phyloP scores from a whole-genome alignment of 495 filamentous ascomycete species.

The Penicillium cataractarum region DNA sequence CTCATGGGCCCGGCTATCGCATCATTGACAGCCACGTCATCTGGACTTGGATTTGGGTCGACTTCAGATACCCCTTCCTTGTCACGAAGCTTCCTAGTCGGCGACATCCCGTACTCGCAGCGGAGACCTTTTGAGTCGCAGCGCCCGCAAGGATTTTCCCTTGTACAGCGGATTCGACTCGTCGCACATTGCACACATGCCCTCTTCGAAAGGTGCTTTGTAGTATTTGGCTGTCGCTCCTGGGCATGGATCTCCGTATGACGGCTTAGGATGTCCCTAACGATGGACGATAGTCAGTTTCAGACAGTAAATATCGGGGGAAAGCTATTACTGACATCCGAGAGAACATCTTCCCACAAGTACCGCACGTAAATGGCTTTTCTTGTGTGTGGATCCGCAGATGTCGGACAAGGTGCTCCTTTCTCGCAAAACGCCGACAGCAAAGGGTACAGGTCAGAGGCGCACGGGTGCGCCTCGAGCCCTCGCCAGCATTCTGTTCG shows the following conservation, averaged over 20 bases:
- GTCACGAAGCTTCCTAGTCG: not conserved
- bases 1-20: not conserved
- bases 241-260: constrained; percentile 2
- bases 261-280: constrained; percentile 7
- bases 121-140: not conserved
- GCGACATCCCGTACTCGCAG: not conserved
- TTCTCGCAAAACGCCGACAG: constrained; percentile 4
- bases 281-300: not conserved
- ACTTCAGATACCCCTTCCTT: not conserved
- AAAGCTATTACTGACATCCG: constrained; percentile 5
- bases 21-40: not conserved
- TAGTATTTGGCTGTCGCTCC: not conserved
- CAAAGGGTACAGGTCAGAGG: not conserved
- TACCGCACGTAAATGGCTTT: constrained; percentile 8
- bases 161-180: constrained; percentile 7
- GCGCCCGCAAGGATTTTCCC: constrained; percentile 6
- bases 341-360: constrained; percentile 6
- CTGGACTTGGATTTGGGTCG: not conserved
- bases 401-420: constrained; percentile 6
- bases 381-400: constrained; percentile 5
- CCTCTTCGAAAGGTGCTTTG: not conserved
- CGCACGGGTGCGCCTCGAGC: not conserved
- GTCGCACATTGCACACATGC: constrained; percentile 7
- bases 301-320: not conserved
- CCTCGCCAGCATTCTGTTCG: not conserved